Conservation (phyloP, 1,284 basidiomycete genomes). For the Moesziomyces antarcticus region DNA sequence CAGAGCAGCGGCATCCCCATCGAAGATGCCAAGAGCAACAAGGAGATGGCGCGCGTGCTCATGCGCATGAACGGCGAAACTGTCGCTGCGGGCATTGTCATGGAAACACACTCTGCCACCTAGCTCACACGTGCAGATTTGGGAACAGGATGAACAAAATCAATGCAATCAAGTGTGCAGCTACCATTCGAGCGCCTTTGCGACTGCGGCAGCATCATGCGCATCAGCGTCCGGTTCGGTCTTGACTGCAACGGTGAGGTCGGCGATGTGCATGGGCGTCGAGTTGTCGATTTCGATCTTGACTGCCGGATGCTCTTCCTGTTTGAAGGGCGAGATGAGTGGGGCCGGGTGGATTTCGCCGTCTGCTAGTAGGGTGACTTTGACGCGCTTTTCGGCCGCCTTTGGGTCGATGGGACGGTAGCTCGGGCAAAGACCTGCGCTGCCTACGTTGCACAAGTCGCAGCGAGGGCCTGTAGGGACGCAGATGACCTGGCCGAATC, state of each 20-base stretch:
- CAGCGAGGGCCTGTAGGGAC: conserved; percentile 84
- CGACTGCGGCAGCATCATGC: conserved; percentile 11
- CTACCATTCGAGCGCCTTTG: conserved; percentile 36
- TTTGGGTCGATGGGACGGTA: conserved; percentile 47
- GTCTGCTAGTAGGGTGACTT: conserved; percentile 22
- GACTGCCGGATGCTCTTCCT: conserved; percentile 5
- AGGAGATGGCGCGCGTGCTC: conserved; percentile 94
- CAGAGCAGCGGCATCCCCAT: conserved; percentile 55
- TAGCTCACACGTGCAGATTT: not conserved
- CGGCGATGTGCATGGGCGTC: conserved; percentile 7
- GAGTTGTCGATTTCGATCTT: conserved; percentile 36
- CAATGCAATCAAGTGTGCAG: not conserved
- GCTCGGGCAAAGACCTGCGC: conserved; percentile 56
- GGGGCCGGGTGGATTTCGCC: not conserved
- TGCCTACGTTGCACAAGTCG: conserved; percentile 69
- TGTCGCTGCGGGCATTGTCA: conserved; percentile 81
- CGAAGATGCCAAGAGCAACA: conserved; percentile 88
- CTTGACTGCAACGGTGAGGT: conserved; percentile 10
- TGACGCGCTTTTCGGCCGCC: conserved; percentile 39
- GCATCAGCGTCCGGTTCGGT: conserved; percentile 11
- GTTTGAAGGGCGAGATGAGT: not conserved
- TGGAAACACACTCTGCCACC: conserved; percentile 40
- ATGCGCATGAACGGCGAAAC: conserved; percentile 91
- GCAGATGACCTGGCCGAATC: conserved; percentile 80
- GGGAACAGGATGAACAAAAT: not conserved